These are phyloP conservation scores for Simplicillium sp. DNA, from an alignment of 2,329 filamentous ascomycete species.

Conservation along the genomic window DNA sequence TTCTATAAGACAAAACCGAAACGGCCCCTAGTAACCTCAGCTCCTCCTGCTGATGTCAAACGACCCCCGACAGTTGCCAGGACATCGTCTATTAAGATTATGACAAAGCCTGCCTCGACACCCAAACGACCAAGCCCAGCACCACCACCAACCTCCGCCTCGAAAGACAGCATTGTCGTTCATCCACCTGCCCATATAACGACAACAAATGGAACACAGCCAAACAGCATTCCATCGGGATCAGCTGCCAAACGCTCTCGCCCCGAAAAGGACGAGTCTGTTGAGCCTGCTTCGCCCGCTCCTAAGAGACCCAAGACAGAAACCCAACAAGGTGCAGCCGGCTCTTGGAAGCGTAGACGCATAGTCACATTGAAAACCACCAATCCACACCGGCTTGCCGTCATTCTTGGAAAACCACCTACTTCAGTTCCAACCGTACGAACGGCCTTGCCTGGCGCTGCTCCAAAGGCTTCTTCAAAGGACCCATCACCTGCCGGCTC, in stretches of 20 bases:
- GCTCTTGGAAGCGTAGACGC: slow-evolving; percentile 17
- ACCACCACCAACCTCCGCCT: slow-evolving; percentile 7
- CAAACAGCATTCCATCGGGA: slow-evolving; percentile 10
- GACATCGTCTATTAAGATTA: slow-evolving; percentile 29
- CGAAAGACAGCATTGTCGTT: slow-evolving; percentile 18
- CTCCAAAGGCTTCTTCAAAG: slow-evolving; percentile 14
- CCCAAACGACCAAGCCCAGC: slow-evolving; percentile 11
- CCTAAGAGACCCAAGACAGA: slow-evolving; percentile 29
- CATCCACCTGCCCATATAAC: slow-evolving; percentile 9
- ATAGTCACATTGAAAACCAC: slow-evolving; percentile 27
- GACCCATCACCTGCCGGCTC: not conserved
- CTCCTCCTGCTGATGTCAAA: slow-evolving; percentile 15
- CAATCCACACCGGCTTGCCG: slow-evolving; percentile 22
- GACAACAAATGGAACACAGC: slow-evolving; percentile 13
- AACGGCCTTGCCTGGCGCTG: slow-evolving; percentile 22
- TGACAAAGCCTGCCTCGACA: slow-evolving; percentile 17
- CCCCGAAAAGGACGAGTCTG: slow-evolving; percentile 25
- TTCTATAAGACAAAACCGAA: slow-evolving; percentile 26
- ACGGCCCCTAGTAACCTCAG: slow-evolving; percentile 8
- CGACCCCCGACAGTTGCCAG: slow-evolving; percentile 17
- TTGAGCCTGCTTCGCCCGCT: slow-evolving; percentile 21
- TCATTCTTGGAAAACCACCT: slow-evolving; percentile 20
- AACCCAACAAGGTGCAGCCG: slow-evolving; percentile 11
- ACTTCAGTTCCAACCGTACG: slow-evolving; percentile 13
- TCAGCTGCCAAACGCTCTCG: slow-evolving; percentile 23